Percentiles rank a stretch among this genome's conserved stretches.
Evolutionary conservation across 1,139 yeast genomes (phyloP).

Genomic region (Nakaseomyces kungkrabaensis): DNA sequence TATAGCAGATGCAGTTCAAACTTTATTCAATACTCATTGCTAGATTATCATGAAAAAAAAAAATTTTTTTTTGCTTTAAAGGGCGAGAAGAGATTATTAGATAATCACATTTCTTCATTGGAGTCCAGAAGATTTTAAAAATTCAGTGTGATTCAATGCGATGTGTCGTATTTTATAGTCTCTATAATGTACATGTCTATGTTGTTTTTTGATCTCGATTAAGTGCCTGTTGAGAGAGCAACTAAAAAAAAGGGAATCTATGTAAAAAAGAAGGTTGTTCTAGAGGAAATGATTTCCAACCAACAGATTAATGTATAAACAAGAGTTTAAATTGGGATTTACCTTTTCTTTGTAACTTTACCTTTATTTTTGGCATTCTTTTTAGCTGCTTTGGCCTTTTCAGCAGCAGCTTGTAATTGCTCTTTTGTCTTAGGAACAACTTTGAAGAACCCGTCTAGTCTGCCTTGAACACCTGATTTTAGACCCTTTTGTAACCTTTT

Average conservation of each 20-base stretch:
- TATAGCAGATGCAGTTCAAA: neutral
- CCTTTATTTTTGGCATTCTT: conserved; percentile 28
- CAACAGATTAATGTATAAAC: too few relatives aligned
- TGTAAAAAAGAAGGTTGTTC: too few relatives aligned
- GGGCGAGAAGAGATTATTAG: neutral
- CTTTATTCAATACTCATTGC: neutral
- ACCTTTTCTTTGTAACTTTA: conserved; percentile 17
- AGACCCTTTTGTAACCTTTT: conserved; percentile 75
- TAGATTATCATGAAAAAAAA: neutral
- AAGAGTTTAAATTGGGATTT: neutral
- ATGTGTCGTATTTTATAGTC: too few relatives aligned
- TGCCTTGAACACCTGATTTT: conserved; percentile 80
- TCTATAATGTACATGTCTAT: conserved; percentile 1
- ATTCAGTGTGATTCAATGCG: too few relatives aligned
- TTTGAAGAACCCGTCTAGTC: conserved; percentile 84
- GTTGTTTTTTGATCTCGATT: neutral
- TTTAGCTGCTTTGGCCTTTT: conserved; percentile 34
- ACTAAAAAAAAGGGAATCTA: too few relatives aligned
- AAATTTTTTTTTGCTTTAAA: neutral
- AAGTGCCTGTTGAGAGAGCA: neutral
- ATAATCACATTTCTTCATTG: neutral
- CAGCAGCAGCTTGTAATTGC: conserved; percentile 32
- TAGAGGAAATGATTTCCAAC: too few relatives aligned
- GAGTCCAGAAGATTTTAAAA: too few relatives aligned
- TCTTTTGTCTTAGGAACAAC: conserved; percentile 49